Conservation (phyloP, 2,329 filamentous ascomycete species). For the Sporothrix mexicana region DNA sequence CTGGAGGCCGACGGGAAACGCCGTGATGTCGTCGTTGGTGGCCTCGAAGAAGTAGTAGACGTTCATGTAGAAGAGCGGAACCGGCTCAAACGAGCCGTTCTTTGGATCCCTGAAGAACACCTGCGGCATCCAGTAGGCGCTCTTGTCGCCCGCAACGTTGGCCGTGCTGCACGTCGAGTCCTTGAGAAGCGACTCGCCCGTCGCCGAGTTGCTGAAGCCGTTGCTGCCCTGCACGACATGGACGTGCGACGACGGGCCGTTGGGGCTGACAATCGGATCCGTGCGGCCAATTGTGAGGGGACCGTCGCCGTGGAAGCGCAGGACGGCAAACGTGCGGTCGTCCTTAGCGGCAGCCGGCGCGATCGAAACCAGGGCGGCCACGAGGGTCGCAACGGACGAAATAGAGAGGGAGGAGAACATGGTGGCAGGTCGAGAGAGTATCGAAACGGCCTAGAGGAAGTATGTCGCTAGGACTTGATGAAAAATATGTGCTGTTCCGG, state of each 20-base stretch:
- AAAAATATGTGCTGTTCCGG: slow-evolving; percentile 19
- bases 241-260: slow-evolving; percentile 63
- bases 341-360: slow-evolving; percentile 49
- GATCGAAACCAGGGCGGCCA: slow-evolving; percentile 46
- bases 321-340: slow-evolving; percentile 66
- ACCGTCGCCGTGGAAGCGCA: slow-evolving; percentile 71
- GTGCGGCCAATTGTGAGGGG: slow-evolving; percentile 65
- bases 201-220: slow-evolving; percentile 67
- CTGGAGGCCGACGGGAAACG: slow-evolving; percentile 73
- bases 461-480: background rate
- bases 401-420: slow-evolving; percentile 28
- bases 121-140: slow-evolving; percentile 78
- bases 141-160: slow-evolving; percentile 69
- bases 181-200: slow-evolving; percentile 61
- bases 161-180: slow-evolving; percentile 73
- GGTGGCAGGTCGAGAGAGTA: background rate
- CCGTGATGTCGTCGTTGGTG: slow-evolving; percentile 68
- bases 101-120: slow-evolving; percentile 71
- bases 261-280: slow-evolving; percentile 73
- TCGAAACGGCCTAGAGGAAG: background rate
- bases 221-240: slow-evolving; percentile 75
- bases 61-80: slow-evolving; percentile 74
- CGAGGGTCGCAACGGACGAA: slow-evolving; percentile 30
- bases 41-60: slow-evolving; percentile 77
- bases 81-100: slow-evolving; percentile 67